Conservation (phyloP, 257 asterid genomes). For the Solanum gandarillasii region DNA sequence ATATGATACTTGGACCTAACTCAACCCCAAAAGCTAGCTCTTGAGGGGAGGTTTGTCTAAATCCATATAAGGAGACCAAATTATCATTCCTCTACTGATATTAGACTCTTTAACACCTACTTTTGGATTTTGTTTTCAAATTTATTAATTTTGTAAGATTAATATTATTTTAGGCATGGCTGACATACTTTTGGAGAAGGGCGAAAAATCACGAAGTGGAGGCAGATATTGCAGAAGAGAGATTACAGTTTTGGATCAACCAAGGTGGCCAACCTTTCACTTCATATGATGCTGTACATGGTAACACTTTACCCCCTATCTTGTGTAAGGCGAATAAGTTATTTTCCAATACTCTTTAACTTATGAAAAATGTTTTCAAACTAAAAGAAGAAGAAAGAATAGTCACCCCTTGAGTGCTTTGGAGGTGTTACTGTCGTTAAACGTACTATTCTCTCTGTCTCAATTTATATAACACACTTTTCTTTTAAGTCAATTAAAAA, state of each 20-base stretch:
- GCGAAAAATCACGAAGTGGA: slow-evolving; percentile 59
- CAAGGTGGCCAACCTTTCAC: slow-evolving; percentile 35
- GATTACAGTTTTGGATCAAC: slow-evolving; percentile 66
- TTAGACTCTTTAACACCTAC: not conserved
- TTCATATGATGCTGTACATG: slow-evolving; percentile 78
- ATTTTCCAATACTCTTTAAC: not conserved
- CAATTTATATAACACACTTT: not conserved
- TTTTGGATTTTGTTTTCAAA: not conserved
- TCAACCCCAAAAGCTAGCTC: too few species aligned
- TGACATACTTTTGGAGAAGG: slow-evolving; percentile 77
- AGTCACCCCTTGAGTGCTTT: not conserved
- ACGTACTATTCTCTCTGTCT: not conserved
- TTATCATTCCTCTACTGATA: too few species aligned
- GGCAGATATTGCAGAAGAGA: slow-evolving; percentile 71
- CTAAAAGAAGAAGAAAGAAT: not conserved
- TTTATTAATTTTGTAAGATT: not conserved
- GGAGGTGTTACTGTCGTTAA: not conserved
- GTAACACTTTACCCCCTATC: slow-evolving; percentile 12
- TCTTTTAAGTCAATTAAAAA: too few species aligned
- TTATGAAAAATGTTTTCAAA: not conserved
- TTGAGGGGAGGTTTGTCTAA: too few species aligned
- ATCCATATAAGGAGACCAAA: too few species aligned
- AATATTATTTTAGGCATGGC: slow-evolving; percentile 54
- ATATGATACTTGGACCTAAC: too few species aligned
- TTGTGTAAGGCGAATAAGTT: not conserved